Evolutionary conservation across 768 basidiomycete species (phyloP).

Genomic region (Glaciozyma antarctica): DNA sequence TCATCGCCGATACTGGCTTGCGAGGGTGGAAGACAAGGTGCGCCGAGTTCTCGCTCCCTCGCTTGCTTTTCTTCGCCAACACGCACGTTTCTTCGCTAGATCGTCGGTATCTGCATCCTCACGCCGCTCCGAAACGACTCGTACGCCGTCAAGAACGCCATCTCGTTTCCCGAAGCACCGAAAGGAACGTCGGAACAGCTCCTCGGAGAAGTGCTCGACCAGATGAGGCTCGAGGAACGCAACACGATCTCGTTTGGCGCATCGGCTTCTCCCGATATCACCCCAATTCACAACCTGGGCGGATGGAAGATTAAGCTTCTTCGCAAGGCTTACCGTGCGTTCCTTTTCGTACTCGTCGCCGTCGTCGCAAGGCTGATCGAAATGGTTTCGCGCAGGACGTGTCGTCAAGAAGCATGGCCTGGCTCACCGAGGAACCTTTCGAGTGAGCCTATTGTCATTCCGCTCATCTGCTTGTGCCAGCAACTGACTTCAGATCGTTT

Average conservation of each 20-base stretch:
- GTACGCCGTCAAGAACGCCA: slow-evolving; percentile 26
- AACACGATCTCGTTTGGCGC: slow-evolving; percentile 24
- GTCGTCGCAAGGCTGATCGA: no score
- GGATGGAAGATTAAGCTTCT: slow-evolving; percentile 17
- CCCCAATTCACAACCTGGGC: slow-evolving; percentile 16
- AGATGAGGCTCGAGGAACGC: slow-evolving; percentile 23
- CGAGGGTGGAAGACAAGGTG: slow-evolving; percentile 9
- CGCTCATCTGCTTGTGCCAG: no score
- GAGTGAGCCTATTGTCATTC: no score
- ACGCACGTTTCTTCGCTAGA: neutral
- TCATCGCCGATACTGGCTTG: slow-evolving; percentile 27
- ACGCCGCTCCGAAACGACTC: slow-evolving; percentile 20
- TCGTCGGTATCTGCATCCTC: slow-evolving; percentile 26
- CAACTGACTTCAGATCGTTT: neutral
- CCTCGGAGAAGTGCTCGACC: slow-evolving; percentile 18
- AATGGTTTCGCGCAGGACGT: no score
- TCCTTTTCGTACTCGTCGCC: no score
- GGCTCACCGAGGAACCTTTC: no score
- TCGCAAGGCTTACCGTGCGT: slow-evolving; percentile 15
- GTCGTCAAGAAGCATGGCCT: no score
- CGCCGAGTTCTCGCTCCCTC: no score
- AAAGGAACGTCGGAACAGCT: slow-evolving; percentile 22
- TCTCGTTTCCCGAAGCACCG: slow-evolving; percentile 28
- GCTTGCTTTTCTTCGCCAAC: neutral
- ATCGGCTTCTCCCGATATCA: slow-evolving; percentile 5